Conservation (phyloP, 805 yeast genomes). For the Candida maltosa region DNA sequence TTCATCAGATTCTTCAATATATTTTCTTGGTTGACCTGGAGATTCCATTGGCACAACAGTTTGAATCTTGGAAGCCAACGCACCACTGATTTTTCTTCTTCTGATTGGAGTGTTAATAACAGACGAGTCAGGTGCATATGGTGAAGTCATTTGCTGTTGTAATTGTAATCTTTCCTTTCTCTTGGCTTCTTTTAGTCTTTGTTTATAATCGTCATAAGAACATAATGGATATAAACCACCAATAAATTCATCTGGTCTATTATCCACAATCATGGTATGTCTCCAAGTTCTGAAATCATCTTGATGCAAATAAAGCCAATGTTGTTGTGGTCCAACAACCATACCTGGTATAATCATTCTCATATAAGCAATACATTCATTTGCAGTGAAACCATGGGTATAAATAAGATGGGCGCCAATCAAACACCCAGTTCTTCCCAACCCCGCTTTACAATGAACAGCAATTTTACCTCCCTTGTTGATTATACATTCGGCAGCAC, state of each 20-base stretch:
- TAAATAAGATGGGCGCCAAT: slow-evolving; percentile 96
- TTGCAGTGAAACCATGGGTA: slow-evolving; percentile 95
- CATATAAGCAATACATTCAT: slow-evolving; percentile 94
- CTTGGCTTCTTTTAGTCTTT: slow-evolving; percentile 44
- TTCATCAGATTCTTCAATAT: slow-evolving; percentile 29
- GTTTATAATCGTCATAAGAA: slow-evolving; percentile 58
- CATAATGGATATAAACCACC: slow-evolving; percentile 67
- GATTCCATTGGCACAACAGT: slow-evolving; percentile 87
- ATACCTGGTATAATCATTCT: slow-evolving; percentile 96
- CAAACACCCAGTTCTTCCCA: slow-evolving; percentile 96
- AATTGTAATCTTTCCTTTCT: slow-evolving; percentile 19
- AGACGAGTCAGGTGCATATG: slow-evolving; percentile 37
- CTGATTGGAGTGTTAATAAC: slow-evolving; percentile 69
- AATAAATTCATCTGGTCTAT: slow-evolving; percentile 59
- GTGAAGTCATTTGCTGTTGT: slow-evolving; percentile 31
- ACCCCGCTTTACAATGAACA: slow-evolving; percentile 98
- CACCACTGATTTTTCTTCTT: slow-evolving; percentile 62
- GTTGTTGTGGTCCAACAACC: slow-evolving; percentile 99
- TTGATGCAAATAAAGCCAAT: slow-evolving; percentile 95
- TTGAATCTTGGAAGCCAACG: slow-evolving; percentile 63
- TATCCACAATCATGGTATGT: slow-evolving; percentile 80
- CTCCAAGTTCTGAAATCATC: slow-evolving; percentile 96
- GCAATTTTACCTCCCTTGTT: slow-evolving; percentile 89
- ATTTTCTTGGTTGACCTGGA: slow-evolving; percentile 95
- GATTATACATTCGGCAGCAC: slow-evolving; percentile 90